Evolutionary conservation across 495 filamentous ascomycete species (phyloP).

Genomic region (Penicillium daleae): DNA sequence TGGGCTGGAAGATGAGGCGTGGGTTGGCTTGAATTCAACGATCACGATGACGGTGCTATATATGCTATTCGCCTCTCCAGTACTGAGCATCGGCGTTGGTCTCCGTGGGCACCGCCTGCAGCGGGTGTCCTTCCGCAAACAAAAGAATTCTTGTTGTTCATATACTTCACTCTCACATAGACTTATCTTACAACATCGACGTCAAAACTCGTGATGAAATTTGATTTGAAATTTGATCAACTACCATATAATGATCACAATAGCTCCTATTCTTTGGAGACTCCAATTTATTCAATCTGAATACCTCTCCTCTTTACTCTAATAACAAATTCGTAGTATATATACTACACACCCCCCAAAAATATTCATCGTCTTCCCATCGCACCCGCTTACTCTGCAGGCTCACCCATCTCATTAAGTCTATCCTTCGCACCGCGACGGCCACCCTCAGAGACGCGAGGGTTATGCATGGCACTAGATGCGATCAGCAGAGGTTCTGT

Average conservation of each 20-base stretch:
- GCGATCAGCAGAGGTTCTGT: not conserved
- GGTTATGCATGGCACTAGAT: conserved; percentile 12
- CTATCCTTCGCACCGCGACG: not conserved
- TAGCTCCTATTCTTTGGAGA: no score
- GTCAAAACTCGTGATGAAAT: no score
- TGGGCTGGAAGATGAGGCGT: conserved; percentile 59
- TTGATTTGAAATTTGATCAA: no score
- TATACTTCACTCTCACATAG: no score
- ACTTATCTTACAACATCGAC: no score
- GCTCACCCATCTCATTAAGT: conserved; percentile 5
- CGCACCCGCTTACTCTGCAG: not conserved
- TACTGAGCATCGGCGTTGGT: no score
- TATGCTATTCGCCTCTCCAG: not conserved
- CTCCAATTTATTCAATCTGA: no score
- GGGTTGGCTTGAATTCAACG: conserved; percentile 15
- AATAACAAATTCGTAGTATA: not conserved
- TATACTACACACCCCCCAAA: not conserved
- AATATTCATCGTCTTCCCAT: not conserved
- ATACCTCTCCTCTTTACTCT: no score
- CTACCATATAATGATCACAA: no score
- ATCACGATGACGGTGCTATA: not conserved
- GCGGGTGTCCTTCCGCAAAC: no score
- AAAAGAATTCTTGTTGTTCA: no score
- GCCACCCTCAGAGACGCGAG: conserved; percentile 2
- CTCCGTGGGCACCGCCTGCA: no score